Evolutionary conservation across 257 asterid genomes (phyloP), one percentile per base, ranked within the genome.

Genomic region (Nicotiana paniculata): DNA sequence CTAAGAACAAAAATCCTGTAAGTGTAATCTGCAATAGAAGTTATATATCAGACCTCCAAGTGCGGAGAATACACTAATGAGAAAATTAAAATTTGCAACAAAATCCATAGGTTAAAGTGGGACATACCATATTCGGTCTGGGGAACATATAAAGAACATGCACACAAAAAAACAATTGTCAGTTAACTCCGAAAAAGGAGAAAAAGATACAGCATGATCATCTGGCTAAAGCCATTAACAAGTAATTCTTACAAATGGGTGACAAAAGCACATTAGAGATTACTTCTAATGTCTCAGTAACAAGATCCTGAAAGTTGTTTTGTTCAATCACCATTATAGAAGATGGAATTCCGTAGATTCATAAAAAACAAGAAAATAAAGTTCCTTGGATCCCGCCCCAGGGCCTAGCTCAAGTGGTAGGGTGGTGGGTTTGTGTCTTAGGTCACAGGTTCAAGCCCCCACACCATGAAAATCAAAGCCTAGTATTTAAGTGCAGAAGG

Each of bases 71-170:
- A 63, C 5, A 1, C 59, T 39, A 77, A 51, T 46, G 39, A 70
- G 26, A 43, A 76, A 51, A 63, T 68, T 61, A 84, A 62, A 6
- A 83, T 21, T 77, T 55, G 80, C 83, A 76, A 32, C 77, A 48
- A 61, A 65, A 2, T 74, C 61, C 51, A 68, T 63, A 33, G 58
- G 21, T 54, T 54, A 57, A 13, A 59, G 9, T 4, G 53, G 82
- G 79, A 79, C 86, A 81, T 87, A 95, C 98, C 99, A 93, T 89
- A 89, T 93, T 95, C 64, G 99, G 98, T 51, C 98, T 95, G 91
- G 85, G 85, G 18, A 66, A 57, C 84, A 48, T 66, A 81, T 86
- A 91, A 87, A 79, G 81, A 55, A 66, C 93, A 87, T 79, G 89
- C 89, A 90, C 78, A 82, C 81, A 79, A 86, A 30, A 59, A 57